These are phyloP conservation scores for Thyridium curvatum DNA, from an alignment of 2,329 filamentous ascomycete species.

Conservation along the genomic window DNA sequence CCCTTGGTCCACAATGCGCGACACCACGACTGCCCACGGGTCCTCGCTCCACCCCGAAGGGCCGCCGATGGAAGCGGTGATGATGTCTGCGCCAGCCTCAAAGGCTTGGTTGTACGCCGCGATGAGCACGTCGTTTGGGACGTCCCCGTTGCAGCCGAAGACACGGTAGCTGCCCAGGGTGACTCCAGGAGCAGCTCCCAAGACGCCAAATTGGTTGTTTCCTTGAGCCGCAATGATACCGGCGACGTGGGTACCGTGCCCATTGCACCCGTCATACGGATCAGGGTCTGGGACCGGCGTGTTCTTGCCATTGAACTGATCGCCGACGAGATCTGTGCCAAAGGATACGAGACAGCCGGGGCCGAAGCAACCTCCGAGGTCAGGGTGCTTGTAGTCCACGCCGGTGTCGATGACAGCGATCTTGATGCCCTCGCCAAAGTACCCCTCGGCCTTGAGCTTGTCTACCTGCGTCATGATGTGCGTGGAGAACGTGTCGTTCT, in stretches of 20 bases:
- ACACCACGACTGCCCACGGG: constrained; percentile 41
- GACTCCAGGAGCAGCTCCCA: constrained; percentile 50
- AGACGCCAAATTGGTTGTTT: constrained; percentile 44
- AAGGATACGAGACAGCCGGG: constrained; percentile 9
- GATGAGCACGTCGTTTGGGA: constrained; percentile 51
- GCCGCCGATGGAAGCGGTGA: constrained; percentile 48
- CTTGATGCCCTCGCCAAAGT: constrained; percentile 45
- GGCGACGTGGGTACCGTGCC: constrained; percentile 56
- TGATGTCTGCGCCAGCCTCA: constrained; percentile 52
- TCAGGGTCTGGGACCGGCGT: constrained; percentile 38
- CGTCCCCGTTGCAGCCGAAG: constrained; percentile 46
- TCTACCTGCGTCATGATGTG: constrained; percentile 53
- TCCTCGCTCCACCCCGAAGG: constrained; percentile 46
- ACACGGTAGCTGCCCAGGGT: constrained; percentile 51
- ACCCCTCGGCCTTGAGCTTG: constrained; percentile 39
- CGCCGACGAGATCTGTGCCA: constrained; percentile 9
- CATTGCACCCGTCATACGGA: constrained; percentile 48
- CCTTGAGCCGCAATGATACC: constrained; percentile 56
- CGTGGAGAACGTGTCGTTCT: constrained; percentile 36
- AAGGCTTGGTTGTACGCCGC: constrained; percentile 54
- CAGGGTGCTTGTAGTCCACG: constrained; percentile 58
- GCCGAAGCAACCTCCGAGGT: constrained; percentile 30
- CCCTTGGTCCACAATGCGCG: constrained; percentile 45
- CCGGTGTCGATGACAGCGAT: constrained; percentile 49
- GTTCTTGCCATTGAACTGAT: constrained; percentile 31